phyloP scores from a whole-genome alignment of 805 yeast genomes.

The Blastobotrys parvus region DNA sequence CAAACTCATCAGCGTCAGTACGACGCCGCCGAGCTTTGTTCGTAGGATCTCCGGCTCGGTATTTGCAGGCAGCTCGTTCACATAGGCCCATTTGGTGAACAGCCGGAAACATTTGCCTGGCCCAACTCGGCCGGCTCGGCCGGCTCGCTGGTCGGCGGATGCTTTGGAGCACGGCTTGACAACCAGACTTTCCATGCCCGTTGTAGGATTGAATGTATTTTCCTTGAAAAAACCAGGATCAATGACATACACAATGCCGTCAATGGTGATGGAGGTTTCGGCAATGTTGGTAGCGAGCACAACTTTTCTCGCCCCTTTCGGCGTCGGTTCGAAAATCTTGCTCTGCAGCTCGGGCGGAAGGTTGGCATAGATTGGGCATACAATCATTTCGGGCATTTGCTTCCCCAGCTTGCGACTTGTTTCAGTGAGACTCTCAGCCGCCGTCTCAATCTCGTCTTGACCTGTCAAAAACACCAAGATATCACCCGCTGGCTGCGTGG shows the following conservation, averaged over 20 bases:
- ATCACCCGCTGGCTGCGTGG: constrained; percentile 77
- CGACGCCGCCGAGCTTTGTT: constrained; percentile 75
- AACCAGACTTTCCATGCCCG: constrained; percentile 85
- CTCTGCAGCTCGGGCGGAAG: constrained; percentile 87
- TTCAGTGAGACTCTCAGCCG: constrained; percentile 59
- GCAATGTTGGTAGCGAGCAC: constrained; percentile 95
- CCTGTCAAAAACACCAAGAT: constrained; percentile 85
- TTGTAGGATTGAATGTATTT: constrained; percentile 92
- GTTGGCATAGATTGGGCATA: constrained; percentile 85
- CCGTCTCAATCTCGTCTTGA: constrained; percentile 87
- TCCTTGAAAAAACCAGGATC: constrained; percentile 97
- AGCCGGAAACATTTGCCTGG: constrained; percentile 95
- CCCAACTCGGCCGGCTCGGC: constrained; percentile 99
- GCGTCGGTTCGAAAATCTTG: constrained; percentile 82
- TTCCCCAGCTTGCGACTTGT: constrained; percentile 57
- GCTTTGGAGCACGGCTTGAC: constrained; percentile 97
- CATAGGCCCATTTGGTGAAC: constrained; percentile 77
- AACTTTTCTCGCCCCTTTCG: constrained; percentile 73
- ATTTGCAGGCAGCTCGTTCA: constrained; percentile 67
- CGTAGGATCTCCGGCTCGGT: constrained; percentile 89
- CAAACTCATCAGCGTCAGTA: constrained; percentile 81
- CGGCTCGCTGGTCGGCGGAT: constrained; percentile 96
- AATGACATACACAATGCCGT: constrained; percentile 93
- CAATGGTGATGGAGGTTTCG: constrained; percentile 94
- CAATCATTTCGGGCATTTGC: constrained; percentile 53